Base-by-base conservation (phyloP, 345 rosid species). In the Brassica cretica region DNA sequence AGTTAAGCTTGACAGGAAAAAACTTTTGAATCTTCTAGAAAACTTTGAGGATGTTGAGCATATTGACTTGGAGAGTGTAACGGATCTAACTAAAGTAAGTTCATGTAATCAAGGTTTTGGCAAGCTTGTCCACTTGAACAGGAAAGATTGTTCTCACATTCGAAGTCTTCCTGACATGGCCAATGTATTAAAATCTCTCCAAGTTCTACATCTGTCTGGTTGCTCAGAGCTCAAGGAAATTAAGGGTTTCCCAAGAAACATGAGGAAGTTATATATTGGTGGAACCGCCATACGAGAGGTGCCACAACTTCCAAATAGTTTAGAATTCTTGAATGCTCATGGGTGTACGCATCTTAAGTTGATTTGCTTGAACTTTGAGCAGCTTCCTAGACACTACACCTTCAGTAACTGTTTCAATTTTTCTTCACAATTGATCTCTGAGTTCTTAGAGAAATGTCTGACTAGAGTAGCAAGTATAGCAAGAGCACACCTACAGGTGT, bases 351-450 rank as follows among this genome's bases (percentile, higher is more conserved):
- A 46, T 5, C 64, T 79, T 1, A 15, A 33, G 33, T 10, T n/a
- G 9, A 5, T 68, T 16, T 9, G 9, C 10, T 16, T 18, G 3
- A 12, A 27, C 11, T 32, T 63, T 1, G 15, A 37, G 3, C 21
- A 21, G 18, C 14, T 73, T 30, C 62, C 77, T 30, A 64, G 64
- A 18, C 1, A 5, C 30, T 70, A 15, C 41, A 46, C 71, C 8
- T 80, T 80, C 30, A 74, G 75, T 64, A 58, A 74, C 8, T 80
- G 82, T 35, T 32, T 74, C 39, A 89, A 0, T 88, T 24, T 79
- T 33, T 33, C 71, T 27, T 41, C 7, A 9, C 66, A 74, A 49
- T 25, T 21, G 37, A 33, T 41, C 78, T 21, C 24, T 27, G 7
- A 46, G 12, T 32, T 67, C 15, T 5, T 74, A 32, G 58, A 3